Evolutionary conservation across 140 eudicot genomes (phyloP), one percentile per base, ranked within the genome.

Genomic region (Cichorium intybus): DNA sequence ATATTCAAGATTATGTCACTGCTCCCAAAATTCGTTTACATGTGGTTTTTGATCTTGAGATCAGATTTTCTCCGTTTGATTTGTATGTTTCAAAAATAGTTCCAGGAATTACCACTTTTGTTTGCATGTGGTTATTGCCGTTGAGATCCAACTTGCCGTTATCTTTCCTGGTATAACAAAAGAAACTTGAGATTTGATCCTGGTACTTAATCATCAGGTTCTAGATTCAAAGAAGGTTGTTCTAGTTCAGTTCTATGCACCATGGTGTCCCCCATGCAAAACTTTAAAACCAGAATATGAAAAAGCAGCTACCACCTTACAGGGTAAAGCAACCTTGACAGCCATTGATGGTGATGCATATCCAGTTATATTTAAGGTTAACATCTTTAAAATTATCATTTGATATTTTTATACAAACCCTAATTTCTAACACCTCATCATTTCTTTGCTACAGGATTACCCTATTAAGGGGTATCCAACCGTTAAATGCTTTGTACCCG

Each of bases 301-400:
- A 76, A 87, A 85, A 75, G 91, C 84, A 16, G 96, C 97, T 15
- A 73, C 79, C 14, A 83, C 85, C 64, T 75, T 91, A 84, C 85
- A 91, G 81, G 97, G 97, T 55, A 96, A 87, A 7, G 96, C 81
- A 5, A 87, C 96, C 34, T 96, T 91, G 69, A 96, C 97, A 34
- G 97, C 97, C 43, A 83, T 91, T 66, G 97, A 91, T 81, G 95
- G 91, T 27, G 97, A 91, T 79, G 92, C 97, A 37, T 95, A 91
- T 74, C 79, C 82, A 64, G 60, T 95, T 6, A 85, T 91, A 33
- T 95, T 92, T 59, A 96, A 91, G 97, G 97, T 91, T n/a, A 18
- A 21, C 43, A 52, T 26, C 12, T 37, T 7, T 7, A n/a, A 4
- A 10, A 2, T 34, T 7, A 51, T 34, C 37, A 22, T 24, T 48